Conservation (phyloP, 805 yeast genomes). For the Metschnikowia reukaufii region DNA sequence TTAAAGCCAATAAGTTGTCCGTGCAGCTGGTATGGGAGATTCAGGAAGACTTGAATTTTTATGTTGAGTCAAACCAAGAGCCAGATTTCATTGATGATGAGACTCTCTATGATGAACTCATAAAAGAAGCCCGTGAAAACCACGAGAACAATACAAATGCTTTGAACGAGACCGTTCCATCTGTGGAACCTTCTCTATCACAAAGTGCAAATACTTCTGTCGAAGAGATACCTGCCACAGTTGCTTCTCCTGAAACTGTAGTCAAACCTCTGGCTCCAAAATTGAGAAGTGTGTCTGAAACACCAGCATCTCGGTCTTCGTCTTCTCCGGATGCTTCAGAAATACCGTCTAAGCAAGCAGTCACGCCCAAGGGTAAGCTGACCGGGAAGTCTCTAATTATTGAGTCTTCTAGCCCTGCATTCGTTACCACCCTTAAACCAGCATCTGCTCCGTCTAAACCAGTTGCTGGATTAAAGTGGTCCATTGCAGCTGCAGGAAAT, state of each 20-base stretch:
- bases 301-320: conserved; percentile 4
- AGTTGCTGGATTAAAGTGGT: conserved; percentile 55
- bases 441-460: conserved; percentile 56
- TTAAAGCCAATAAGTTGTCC: conserved; percentile 24
- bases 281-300: conserved; percentile 2
- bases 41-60: conserved; percentile 41
- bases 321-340: conserved; percentile 1
- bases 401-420: conserved; percentile 39
- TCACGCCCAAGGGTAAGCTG: conserved; percentile 18
- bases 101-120: conserved; percentile 43
- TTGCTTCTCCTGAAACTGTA: background rate
- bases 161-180: conserved; percentile 7
- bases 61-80: conserved; percentile 39
- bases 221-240: conserved; percentile 1
- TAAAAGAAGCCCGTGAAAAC: conserved; percentile 25
- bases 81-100: conserved; percentile 40
- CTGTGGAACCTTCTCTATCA: conserved; percentile 5
- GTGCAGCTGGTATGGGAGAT: conserved; percentile 28
- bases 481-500: conserved; percentile 50
- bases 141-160: conserved; percentile 15
- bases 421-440: conserved; percentile 49
- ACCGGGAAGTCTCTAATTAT: conserved; percentile 15
- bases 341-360: conserved; percentile 5
- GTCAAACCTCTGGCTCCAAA: conserved; percentile 4
- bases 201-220: conserved; percentile 1